Evolutionary conservation across 2,329 filamentous ascomycete species (phyloP), one percentile per base, ranked within the genome.

Genomic region (Alternaria triticina): DNA sequence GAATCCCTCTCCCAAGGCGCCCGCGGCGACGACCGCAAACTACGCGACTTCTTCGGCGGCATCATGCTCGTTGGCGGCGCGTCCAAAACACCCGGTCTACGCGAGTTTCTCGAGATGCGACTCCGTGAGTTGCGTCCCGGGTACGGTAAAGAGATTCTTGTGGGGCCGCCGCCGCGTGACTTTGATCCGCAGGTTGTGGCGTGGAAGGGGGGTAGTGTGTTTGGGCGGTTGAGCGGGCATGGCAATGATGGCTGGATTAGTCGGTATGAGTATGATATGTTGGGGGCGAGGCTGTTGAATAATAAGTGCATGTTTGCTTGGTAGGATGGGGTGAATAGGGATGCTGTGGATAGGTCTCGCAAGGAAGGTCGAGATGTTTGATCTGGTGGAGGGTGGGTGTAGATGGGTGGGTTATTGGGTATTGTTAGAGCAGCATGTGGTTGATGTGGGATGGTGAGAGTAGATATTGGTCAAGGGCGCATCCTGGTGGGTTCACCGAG

Each of bases 131-230:
- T 90, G 25, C 81, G 86, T 55, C 86, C 87, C 1, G 84, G 83
- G n/a, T 87, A 86, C 67, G 82, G 84, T 6, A 89, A 96, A 86
- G 86, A 89, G 69, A 88, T 91, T 59, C 83, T 90, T 65, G 88
- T 91, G 23, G 88, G 87, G 1, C 84, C 86, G 20, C 89, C 89
- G n/a, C 96, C 96, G 0, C 86, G 95, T 73, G 96, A 99, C 73
- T 91, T 99, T 83, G 96, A 99, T 81, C 93, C 96, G 64, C 94
- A 97, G 81, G 94, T 98, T n/a, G 91, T 98, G 57, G 90, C 91
- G 9, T 99, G 96, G 96, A 99, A 99, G 86, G 96, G 96, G 5
- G 96, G 93, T 1, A 97, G 94, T 77, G 94, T 99, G 15, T 99
- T 97, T 84, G 94, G 93, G 3, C 94, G 97, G 82, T 83, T 98